These are phyloP conservation scores for Jamesozyma lodderae DNA, from an alignment of 805 yeast genomes.

Conservation along the genomic window DNA sequence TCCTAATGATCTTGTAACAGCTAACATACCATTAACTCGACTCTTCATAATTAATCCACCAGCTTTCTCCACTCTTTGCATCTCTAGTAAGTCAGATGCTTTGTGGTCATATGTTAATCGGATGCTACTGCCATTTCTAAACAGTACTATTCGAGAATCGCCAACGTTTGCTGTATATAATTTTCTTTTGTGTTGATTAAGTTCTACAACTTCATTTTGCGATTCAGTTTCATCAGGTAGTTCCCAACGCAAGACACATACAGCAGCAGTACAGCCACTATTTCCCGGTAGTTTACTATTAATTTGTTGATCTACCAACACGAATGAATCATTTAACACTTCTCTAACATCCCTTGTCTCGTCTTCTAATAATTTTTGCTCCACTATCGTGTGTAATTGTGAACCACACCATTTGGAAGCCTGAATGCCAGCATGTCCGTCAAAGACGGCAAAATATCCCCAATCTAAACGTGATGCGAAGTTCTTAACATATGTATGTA, in stretches of 20 bases:
- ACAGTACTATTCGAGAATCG: constrained; percentile 76
- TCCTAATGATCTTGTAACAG: constrained; percentile 89
- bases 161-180: constrained; percentile 93
- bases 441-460: constrained; percentile 93
- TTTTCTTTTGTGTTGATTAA: constrained; percentile 51
- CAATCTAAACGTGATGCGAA: constrained; percentile 85
- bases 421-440: constrained; percentile 93
- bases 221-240: constrained; percentile 26
- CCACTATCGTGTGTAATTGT: constrained; percentile 62
- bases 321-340: constrained; percentile 59
- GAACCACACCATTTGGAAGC: constrained; percentile 95
- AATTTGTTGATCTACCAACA: constrained; percentile 65
- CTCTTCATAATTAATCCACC: constrained; percentile 89
- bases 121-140: constrained; percentile 63
- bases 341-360: constrained; percentile 51
- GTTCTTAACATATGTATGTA: constrained; percentile 85
- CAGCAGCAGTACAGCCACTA: constrained; percentile 94
- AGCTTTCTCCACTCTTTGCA: constrained; percentile 57
- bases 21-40: constrained; percentile 91
- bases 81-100: constrained; percentile 73
- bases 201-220: constrained; percentile 17
- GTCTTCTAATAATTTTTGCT: constrained; percentile 43
- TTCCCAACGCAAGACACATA: constrained; percentile 86
- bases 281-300: constrained; percentile 53
- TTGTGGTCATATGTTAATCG: constrained; percentile 89